phyloP scores from a whole-genome alignment of 2,329 filamentous ascomycete species.

The Trichoderma gracile region DNA sequence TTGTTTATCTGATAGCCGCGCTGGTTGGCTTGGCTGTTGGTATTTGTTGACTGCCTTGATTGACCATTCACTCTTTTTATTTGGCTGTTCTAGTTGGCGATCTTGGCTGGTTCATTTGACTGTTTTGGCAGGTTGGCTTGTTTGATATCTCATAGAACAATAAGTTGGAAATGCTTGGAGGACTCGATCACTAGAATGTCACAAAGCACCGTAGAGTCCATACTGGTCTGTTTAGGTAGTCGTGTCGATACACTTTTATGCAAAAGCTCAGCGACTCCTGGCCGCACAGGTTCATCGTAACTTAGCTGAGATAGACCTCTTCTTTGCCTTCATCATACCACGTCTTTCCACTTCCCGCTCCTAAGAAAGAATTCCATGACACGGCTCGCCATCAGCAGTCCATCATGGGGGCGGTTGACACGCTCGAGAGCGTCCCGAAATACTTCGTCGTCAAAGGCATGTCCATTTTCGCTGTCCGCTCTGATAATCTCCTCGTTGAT shows the following conservation, averaged over 20 bases:
- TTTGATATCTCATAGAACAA: no score
- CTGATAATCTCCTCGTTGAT: conserved; percentile 40
- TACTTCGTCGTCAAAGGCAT: conserved; percentile 34
- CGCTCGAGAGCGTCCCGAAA: conserved; percentile 35
- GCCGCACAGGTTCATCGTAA: background rate
- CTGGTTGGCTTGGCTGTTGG: accelerated
- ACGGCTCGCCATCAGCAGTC: conserved; percentile 32
- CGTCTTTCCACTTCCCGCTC: conserved; percentile 10
- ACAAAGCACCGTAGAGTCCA: no score
- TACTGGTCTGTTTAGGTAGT: no score
- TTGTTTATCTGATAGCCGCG: background rate
- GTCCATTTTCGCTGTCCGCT: conserved; percentile 30
- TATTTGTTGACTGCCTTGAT: background rate
- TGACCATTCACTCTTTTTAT: background rate
- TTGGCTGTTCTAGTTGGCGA: no score
- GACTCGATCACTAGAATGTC: no score
- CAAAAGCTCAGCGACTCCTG: background rate
- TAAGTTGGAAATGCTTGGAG: no score
- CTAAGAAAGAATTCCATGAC: conserved; percentile 33
- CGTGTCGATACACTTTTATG: no score
- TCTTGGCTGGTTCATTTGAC: no score
- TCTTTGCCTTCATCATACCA: background rate
- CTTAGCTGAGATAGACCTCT: no score
- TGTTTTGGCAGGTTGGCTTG: no score
- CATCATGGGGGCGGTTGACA: conserved; percentile 34